Percentiles rank a stretch among this genome's conserved stretches.
Evolutionary conservation across 2,329 filamentous ascomycete genomes (phyloP).

Genomic region (Sordariomycetes sp.): DNA sequence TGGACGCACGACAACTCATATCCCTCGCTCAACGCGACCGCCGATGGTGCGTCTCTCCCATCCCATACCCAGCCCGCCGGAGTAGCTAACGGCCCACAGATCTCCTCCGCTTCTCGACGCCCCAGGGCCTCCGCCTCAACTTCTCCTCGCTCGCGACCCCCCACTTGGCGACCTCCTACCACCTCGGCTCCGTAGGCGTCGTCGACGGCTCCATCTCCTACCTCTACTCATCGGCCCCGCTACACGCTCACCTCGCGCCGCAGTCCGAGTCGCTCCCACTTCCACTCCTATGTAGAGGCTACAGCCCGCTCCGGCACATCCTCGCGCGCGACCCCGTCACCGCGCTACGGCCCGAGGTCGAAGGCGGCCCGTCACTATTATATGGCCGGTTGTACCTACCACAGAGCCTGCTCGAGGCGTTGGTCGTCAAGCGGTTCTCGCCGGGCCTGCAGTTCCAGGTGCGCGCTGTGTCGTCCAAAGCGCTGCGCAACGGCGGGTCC

Average conservation of each 20-base stretch:
- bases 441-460: slow-evolving; percentile 72
- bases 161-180: slow-evolving; percentile 91
- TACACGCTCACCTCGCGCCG: slow-evolving; percentile 52
- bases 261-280: slow-evolving; percentile 69
- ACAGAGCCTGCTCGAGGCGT: slow-evolving; percentile 72
- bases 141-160: slow-evolving; percentile 86
- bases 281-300: slow-evolving; percentile 68
- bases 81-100: slow-evolving; percentile 33
- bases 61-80: background rate
- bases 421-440: slow-evolving; percentile 70
- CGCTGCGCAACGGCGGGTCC: slow-evolving; percentile 65
- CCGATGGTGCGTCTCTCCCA: slow-evolving; percentile 51
- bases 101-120: slow-evolving; percentile 80
- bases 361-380: slow-evolving; percentile 43
- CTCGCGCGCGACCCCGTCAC: slow-evolving; percentile 15
- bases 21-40: slow-evolving; percentile 71
- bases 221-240: slow-evolving; percentile 79
- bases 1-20: slow-evolving; percentile 94
- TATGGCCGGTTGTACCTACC: slow-evolving; percentile 77
- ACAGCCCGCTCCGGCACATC: slow-evolving; percentile 65
- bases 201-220: slow-evolving; percentile 97
- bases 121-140: slow-evolving; percentile 72
- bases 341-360: slow-evolving; percentile 11
- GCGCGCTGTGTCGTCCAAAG: slow-evolving; percentile 64
- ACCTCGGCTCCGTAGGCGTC: slow-evolving; percentile 76